phyloP scores from a whole-genome alignment of 441 rosid species.

The Pelargonium australe region DNA sequence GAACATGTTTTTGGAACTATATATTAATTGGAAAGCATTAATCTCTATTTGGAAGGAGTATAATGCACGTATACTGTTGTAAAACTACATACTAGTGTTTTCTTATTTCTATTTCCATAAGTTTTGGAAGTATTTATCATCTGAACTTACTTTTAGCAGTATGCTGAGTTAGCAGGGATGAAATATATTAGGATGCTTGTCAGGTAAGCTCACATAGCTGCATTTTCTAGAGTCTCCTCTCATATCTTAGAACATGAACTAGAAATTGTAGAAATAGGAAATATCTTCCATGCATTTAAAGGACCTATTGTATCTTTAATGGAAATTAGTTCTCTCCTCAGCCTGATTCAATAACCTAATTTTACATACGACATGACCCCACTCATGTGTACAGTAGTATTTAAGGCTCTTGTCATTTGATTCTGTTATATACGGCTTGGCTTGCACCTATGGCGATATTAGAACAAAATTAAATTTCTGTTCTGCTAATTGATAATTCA shows the following conservation, averaged over 20 bases:
- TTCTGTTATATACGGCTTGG: neutral
- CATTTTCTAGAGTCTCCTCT: neutral
- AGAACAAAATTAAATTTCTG: neutral
- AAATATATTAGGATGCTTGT: neutral
- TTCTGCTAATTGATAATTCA: neutral
- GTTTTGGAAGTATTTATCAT: no score
- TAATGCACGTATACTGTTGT: no score
- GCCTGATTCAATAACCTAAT: conserved; percentile 6
- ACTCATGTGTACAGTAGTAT: no score
- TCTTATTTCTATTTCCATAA: no score
- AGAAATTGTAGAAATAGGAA: neutral
- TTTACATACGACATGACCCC: neutral
- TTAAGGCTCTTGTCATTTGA: neutral
- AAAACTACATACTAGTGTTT: no score
- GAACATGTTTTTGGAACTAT: neutral
- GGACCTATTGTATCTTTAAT: neutral
- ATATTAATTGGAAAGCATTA: neutral
- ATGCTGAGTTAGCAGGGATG: neutral
- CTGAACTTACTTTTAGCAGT: no score
- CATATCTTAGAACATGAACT: neutral
- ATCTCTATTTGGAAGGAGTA: neutral
- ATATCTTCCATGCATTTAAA: neutral
- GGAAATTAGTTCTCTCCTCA: neutral
- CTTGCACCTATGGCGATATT: neutral
- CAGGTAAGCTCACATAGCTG: neutral